Evolutionary conservation across 2,329 filamentous ascomycete species (phyloP).

Genomic region (Fusarium ambrosium): DNA sequence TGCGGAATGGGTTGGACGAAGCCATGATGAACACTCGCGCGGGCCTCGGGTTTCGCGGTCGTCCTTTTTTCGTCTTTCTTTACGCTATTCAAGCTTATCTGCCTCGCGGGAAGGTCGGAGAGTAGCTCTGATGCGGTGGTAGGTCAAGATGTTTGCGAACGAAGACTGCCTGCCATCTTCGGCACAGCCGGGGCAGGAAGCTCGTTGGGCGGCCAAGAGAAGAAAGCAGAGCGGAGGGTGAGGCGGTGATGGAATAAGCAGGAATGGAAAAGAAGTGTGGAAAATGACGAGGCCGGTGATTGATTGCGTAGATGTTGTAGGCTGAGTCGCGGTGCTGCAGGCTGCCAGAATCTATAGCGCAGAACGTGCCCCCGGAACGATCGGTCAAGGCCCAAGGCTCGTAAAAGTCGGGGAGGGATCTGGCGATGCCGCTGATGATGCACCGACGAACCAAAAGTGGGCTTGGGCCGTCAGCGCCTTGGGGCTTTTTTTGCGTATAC

Average conservation of each 20-base stretch:
- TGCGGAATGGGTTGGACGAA: slow-evolving; percentile 68
- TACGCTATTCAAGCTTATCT: slow-evolving; percentile 27
- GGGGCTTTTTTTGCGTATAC: slow-evolving; percentile 27
- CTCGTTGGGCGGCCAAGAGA: slow-evolving; percentile 26
- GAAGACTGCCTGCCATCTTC: slow-evolving; percentile 48
- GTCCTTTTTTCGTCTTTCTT: slow-evolving; percentile 21
- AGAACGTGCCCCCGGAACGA: slow-evolving; percentile 43
- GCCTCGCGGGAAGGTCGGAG: slow-evolving; percentile 18
- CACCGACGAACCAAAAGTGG: slow-evolving; percentile 33
- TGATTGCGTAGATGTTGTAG: slow-evolving; percentile 18
- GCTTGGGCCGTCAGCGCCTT: slow-evolving; percentile 37
- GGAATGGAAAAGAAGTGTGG: slow-evolving; percentile 21
- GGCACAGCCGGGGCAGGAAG: slow-evolving; percentile 45
- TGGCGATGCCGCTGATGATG: slow-evolving; percentile 36
- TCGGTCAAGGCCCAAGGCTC: slow-evolving; percentile 41
- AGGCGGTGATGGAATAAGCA: slow-evolving; percentile 30
- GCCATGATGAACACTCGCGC: slow-evolving; percentile 40
- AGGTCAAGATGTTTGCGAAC: slow-evolving; percentile 45
- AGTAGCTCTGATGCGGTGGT: slow-evolving; percentile 33
- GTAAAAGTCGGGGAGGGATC: slow-evolving; percentile 28
- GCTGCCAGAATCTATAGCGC: slow-evolving; percentile 20
- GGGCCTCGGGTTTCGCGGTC: slow-evolving; percentile 21
- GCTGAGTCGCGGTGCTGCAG: slow-evolving; percentile 29
- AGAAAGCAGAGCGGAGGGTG: slow-evolving; percentile 19
- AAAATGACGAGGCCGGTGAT: slow-evolving; percentile 22